Conservation (phyloP, 139 green algal genomes). For the Zygnema cylindricum region DNA sequence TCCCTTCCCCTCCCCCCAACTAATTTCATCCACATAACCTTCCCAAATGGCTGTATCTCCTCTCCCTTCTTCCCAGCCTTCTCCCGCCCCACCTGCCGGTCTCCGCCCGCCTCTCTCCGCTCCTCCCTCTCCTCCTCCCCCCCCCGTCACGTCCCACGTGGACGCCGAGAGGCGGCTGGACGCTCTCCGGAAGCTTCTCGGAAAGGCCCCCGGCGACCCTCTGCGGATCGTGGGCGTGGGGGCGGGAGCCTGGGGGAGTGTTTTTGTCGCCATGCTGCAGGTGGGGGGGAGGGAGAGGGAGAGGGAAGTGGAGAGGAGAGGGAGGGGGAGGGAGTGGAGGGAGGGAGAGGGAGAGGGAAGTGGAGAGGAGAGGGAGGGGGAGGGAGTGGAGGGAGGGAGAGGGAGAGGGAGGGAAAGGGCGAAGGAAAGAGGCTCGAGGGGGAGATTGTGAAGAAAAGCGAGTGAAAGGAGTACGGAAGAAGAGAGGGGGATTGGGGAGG, state of each 20-base stretch:
- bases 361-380: neutral
- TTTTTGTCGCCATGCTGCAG: conserved; percentile 61
- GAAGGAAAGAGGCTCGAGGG: neutral
- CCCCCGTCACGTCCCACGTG: no score
- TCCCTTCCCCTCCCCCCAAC: no score
- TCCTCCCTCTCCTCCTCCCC: no score
- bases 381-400: neutral
- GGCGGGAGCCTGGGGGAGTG: conserved; percentile 58
- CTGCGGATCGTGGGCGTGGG: conserved; percentile 55
- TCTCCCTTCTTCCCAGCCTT: no score
- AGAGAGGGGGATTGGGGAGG: no score
- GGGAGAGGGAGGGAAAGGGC: neutral
- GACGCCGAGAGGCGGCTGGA: conserved; percentile 39
- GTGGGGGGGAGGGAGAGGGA: neutral
- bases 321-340: neutral
- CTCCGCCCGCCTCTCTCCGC: no score
- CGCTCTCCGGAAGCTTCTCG: conserved; percentile 39
- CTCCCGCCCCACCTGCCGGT: no score
- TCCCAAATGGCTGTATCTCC: no score
- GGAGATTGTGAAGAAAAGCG: neutral
- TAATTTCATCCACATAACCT: no score
- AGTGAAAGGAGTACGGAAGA: no score
- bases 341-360: neutral
- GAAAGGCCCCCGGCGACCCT: conserved; percentile 46
- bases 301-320: conserved; percentile 4